Conservation (phyloP, 495 filamentous ascomycete genomes). For the Cercophora sp. region DNA sequence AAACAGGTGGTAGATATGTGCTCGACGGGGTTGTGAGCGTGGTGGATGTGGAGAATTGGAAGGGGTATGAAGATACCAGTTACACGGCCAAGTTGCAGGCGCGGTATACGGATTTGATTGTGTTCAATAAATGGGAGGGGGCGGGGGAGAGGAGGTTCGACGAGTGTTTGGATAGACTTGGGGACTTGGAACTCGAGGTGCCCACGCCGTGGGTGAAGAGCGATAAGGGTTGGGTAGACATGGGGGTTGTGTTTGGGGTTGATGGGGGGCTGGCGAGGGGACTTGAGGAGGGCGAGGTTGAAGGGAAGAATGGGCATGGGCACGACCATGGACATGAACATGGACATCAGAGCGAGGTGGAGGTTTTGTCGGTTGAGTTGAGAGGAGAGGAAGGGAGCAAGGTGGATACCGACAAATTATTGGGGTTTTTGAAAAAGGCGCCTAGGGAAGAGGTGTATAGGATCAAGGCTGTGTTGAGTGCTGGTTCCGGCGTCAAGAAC, state of each 20-base stretch:
- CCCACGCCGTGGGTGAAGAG: constrained; percentile 77
- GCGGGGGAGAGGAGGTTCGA: constrained; percentile 71
- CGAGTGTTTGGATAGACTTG: constrained; percentile 74
- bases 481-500: constrained; percentile 50
- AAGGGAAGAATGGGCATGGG: constrained; percentile 24
- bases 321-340: constrained; percentile 30
- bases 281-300: constrained; percentile 36
- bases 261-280: constrained; percentile 72
- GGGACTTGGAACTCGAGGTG: constrained; percentile 82
- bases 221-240: constrained; percentile 68
- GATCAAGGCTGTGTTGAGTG: constrained; percentile 82
- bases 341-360: constrained; percentile 71
- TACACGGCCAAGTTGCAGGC: constrained; percentile 86
- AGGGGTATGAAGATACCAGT: constrained; percentile 86
- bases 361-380: constrained; percentile 76
- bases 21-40: constrained; percentile 91
- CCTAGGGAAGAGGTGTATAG: constrained; percentile 91
- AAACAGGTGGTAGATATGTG: constrained; percentile 59
- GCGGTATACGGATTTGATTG: constrained; percentile 83
- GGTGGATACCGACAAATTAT: constrained; percentile 64
- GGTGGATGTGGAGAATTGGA: constrained; percentile 96
- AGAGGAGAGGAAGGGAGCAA: constrained; percentile 27
- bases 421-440: constrained; percentile 61
- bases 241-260: constrained; percentile 77
- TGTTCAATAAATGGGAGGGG: constrained; percentile 94